These are phyloP conservation scores for Lonicera japonica DNA, from an alignment of 129 eudicot species.

Conservation along the genomic window DNA sequence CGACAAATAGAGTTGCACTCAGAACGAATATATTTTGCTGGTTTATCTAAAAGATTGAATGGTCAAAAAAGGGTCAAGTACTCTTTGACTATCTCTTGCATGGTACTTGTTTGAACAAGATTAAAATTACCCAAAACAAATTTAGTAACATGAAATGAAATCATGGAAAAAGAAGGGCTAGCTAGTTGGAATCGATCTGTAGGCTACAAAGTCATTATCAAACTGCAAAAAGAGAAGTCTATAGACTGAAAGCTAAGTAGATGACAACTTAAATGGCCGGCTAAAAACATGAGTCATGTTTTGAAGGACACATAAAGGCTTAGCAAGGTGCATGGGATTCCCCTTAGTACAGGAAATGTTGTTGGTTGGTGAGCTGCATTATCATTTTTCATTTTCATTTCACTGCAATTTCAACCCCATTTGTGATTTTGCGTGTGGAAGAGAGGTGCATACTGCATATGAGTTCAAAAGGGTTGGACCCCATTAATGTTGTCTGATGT, in stretches of 20 bases:
- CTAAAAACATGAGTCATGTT: constrained; percentile 6
- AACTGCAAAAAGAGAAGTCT: constrained; percentile 11
- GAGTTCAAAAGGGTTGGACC: neutral
- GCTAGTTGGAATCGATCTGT: constrained; percentile 20
- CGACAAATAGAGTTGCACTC: no score
- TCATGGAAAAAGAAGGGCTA: constrained; percentile 7
- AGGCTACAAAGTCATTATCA: constrained; percentile 26
- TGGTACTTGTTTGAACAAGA: constrained; percentile 12
- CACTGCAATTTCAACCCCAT: neutral
- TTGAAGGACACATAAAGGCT: neutral
- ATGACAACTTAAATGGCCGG: neutral
- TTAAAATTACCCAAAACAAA: constrained; percentile 1
- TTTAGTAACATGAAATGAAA: constrained; percentile 13
- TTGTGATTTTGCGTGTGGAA: no score
- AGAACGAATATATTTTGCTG: no score
- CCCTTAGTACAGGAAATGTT: neutral
- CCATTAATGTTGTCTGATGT: neutral
- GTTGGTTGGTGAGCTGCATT: constrained; percentile 8
- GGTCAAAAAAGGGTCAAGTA: constrained; percentile 22
- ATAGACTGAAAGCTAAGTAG: neutral
- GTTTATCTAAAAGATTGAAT: neutral
- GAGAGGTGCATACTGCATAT: no score
- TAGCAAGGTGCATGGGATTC: constrained; percentile 11
- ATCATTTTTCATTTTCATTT: constrained; percentile 8
- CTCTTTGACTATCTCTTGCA: neutral